Base-by-base conservation (phyloP, 2,329 filamentous ascomycete genomes). In the Diaporthe eres region DNA sequence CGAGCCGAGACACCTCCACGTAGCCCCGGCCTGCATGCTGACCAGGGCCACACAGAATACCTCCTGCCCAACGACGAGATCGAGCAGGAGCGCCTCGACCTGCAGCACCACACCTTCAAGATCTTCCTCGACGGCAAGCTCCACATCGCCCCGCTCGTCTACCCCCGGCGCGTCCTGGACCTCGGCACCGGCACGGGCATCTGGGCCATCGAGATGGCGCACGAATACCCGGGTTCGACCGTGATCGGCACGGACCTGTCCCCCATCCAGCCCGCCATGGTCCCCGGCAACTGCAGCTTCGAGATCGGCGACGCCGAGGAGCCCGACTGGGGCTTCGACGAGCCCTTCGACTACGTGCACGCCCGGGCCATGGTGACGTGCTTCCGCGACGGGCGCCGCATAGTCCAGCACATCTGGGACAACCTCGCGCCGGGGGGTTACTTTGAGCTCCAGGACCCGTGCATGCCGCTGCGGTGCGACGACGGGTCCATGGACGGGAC, bases 271-370 rank as follows among this genome's bases (percentile, higher is more conserved):
- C 77, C 58, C 2, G 51, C n/a, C 31, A 82, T 81, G 65, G 82
- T 90, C 2, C 89, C 89, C 17, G 86, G 87, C 25, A 91, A 91
- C 76, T 85, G 89, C 61, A 83, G 82, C 31, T 91, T 90, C 80
- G 82, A 90, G 73, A 85, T 91, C 47, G 89, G 90, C 78, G 89
- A 91, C 79, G 84, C 87, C 10, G 88, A 90, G 79, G 85, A 88
- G 22, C 28, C 44, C 75, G 83, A 87, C 4, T 91, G 90, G 90
- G 82, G 87, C 4, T 81, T 78, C 22, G 87, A 85, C 78, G 81
- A 84, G 2, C 83, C 88, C 63, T 90, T 90, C 80, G 87, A 90
- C 80, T 88, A 86, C 78, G 86, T 91, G 74, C 88, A 90, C 79
- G 83, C 85, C 42, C 85, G 89, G 49, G 84, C 88, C 34, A 85